Percentiles rank a stretch among this genome's conserved stretches.
Evolutionary conservation across 2,329 filamentous ascomycete genomes (phyloP).

Genomic region (Aspergillus fumigatiaffinis): DNA sequence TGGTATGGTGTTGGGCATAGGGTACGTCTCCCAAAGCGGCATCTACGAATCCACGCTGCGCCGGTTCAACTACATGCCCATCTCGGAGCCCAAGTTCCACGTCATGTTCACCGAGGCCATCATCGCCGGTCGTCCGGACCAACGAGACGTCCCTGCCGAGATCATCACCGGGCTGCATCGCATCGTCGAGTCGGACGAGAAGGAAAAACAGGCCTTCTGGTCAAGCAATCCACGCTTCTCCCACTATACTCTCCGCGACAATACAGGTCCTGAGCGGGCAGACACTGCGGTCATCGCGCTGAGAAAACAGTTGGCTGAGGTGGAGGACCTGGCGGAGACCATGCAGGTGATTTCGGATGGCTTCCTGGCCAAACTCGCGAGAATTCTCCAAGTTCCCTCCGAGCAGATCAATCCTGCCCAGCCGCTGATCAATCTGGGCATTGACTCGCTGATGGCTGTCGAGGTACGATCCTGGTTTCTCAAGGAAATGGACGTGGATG

Average conservation of each 20-base stretch:
- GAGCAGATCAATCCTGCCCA: not conserved
- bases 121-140: not conserved
- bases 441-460: slow-evolving; percentile 39
- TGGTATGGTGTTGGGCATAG: slow-evolving; percentile 3
- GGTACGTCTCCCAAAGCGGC: not conserved
- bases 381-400: not conserved
- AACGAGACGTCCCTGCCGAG: not conserved
- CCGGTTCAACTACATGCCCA: not conserved
- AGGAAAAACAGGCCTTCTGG: not conserved
- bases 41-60: not conserved
- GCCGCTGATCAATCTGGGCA: slow-evolving; percentile 27
- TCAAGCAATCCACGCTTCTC: slow-evolving; percentile 1
- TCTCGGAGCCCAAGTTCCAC: slow-evolving; percentile 5
- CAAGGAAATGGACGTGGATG: slow-evolving; percentile 43
- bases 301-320: not conserved
- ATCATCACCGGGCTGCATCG: slow-evolving; percentile 1
- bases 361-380: slow-evolving; percentile 1
- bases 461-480: slow-evolving; percentile 48
- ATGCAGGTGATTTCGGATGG: not conserved
- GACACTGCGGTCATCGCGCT: not conserved
- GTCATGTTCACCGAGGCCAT: slow-evolving; percentile 8
- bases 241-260: not conserved
- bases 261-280: too few species aligned
- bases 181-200: not conserved
- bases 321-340: not conserved